Percentiles rank a stretch among this genome's conserved stretches.
Evolutionary conservation across 1,284 basidiomycete genomes (phyloP).

Genomic region (Rhodotorula sp.): DNA sequence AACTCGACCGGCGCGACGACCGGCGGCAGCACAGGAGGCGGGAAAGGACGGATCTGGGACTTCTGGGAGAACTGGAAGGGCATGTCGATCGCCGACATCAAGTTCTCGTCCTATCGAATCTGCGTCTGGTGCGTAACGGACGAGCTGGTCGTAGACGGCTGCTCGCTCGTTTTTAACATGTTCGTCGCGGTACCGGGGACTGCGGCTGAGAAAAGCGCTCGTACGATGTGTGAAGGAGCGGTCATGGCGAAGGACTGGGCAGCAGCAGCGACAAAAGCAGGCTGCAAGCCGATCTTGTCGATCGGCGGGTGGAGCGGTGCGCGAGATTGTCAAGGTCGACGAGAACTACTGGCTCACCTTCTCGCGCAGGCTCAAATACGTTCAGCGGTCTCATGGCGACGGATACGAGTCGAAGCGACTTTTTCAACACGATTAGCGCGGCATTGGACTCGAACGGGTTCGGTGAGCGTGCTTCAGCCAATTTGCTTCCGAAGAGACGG

Average conservation of each 20-base stretch:
- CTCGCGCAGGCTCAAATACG: background rate
- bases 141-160: background rate
- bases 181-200: constrained; percentile 13
- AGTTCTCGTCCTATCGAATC: background rate
- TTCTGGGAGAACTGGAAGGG: constrained; percentile 9
- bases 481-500: background rate
- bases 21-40: background rate
- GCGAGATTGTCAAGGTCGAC: background rate
- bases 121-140: background rate
- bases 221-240: constrained; percentile 3
- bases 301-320: background rate
- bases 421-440: constrained; percentile 1
- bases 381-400: constrained; percentile 5
- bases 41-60: background rate
- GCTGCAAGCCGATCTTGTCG: constrained; percentile 6
- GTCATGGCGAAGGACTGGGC: background rate
- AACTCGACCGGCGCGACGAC: background rate
- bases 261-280: constrained; percentile 3
- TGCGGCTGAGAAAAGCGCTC: background rate
- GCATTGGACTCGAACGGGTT: constrained; percentile 9
- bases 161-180: background rate
- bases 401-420: constrained; percentile 2
- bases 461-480: background rate
- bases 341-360: background rate
- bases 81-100: background rate